These are phyloP conservation scores for Lactarius hengduanensis DNA, from an alignment of 768 basidiomycete species.

Conservation along the genomic window DNA sequence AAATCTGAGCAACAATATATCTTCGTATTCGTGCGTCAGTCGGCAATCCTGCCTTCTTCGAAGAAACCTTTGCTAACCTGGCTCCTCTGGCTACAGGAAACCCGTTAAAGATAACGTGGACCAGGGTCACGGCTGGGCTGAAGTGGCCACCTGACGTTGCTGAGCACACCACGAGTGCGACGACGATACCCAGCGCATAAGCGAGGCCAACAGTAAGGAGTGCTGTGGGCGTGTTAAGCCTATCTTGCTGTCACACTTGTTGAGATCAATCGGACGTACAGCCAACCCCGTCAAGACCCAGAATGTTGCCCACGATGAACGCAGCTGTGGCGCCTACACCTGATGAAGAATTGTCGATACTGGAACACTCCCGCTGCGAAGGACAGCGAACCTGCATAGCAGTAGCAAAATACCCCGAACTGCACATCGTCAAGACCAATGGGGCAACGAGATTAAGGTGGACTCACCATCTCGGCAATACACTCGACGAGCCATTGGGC, in stretches of 20 bases:
- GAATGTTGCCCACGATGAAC: slow-evolving; percentile 34
- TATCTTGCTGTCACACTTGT: neutral
- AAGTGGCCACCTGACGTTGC: slow-evolving; percentile 43
- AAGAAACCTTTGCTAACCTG: slow-evolving; percentile 39
- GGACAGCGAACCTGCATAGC: slow-evolving; percentile 21
- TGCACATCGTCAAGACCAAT: slow-evolving; percentile 4
- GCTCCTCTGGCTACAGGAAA: slow-evolving; percentile 53
- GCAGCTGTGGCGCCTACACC: slow-evolving; percentile 39
- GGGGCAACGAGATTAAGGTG: neutral
- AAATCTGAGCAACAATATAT: slow-evolving; percentile 37
- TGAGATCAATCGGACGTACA: slow-evolving; percentile 32
- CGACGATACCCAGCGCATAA: slow-evolving; percentile 41
- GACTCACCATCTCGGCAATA: slow-evolving; percentile 57
- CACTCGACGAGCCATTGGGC: slow-evolving; percentile 57
- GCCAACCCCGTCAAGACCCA: slow-evolving; percentile 31
- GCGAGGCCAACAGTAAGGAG: slow-evolving; percentile 38
- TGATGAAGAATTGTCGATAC: slow-evolving; percentile 10
- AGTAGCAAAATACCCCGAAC: slow-evolving; percentile 26
- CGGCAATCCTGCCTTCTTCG: neutral
- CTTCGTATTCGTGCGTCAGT: slow-evolving; percentile 14
- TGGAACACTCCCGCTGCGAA: neutral
- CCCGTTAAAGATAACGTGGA: slow-evolving; percentile 49
- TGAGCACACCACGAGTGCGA: slow-evolving; percentile 38
- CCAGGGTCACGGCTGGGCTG: slow-evolving; percentile 58
- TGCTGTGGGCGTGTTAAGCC: slow-evolving; percentile 26